These are phyloP conservation scores for Xerophyta viscosa DNA, from an alignment of 106 monocot species.

Conservation along the genomic window DNA sequence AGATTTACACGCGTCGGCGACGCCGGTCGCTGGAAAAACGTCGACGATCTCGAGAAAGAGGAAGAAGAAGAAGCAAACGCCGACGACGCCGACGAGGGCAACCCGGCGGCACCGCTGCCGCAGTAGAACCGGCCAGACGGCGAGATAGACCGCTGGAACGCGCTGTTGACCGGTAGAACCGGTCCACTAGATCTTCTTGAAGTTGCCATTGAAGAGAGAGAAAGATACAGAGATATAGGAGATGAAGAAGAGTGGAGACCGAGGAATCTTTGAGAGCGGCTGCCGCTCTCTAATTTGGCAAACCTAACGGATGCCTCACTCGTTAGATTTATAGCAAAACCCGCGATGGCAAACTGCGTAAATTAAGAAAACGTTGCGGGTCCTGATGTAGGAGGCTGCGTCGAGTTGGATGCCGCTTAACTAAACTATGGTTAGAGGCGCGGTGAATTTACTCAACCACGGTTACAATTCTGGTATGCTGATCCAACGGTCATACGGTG, in stretches of 20 bases:
- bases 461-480: no score
- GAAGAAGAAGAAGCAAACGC: conserved; percentile 10
- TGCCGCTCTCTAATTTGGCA: conserved; percentile 21
- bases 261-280: not conserved
- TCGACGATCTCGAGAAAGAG: conserved; percentile 6
- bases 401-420: no score
- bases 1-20: conserved; percentile 65
- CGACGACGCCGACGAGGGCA: conserved; percentile 3
- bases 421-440: no score
- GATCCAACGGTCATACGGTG: no score
- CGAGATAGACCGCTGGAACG: conserved; percentile 23
- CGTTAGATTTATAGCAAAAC: conserved; percentile 31
- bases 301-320: conserved; percentile 10
- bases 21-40: conserved; percentile 25
- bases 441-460: no score
- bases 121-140: conserved; percentile 15
- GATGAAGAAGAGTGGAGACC: not conserved
- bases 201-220: conserved; percentile 13
- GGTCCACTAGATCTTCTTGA: conserved; percentile 32
- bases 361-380: no score
- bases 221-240: not conserved
- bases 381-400: no score
- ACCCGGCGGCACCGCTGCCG: not conserved
- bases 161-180: conserved; percentile 22
- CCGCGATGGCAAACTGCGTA: no score